Evolutionary conservation across 306 rosid species (phyloP).

Genomic region (Heteromeles arbutifolia): DNA sequence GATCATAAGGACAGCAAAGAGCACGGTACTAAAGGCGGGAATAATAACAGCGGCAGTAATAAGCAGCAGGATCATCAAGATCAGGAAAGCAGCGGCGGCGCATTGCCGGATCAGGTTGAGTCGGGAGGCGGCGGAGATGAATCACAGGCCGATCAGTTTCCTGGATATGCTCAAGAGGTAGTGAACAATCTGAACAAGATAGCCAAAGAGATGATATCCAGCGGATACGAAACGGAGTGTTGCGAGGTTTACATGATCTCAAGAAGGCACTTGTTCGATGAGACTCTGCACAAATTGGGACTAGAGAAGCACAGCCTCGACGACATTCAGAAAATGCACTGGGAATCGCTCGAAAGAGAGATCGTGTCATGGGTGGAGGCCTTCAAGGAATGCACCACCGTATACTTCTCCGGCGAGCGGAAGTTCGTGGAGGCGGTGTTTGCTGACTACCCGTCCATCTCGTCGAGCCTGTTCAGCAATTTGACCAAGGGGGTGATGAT

Average conservation of each 20-base stretch:
- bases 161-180: slow-evolving; percentile 35
- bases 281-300: slow-evolving; percentile 30
- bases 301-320: slow-evolving; percentile 35
- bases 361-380: slow-evolving; percentile 52
- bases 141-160: slow-evolving; percentile 15
- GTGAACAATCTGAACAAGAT: slow-evolving; percentile 40
- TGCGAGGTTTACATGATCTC: slow-evolving; percentile 32
- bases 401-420: slow-evolving; percentile 41
- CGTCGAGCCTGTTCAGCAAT: slow-evolving; percentile 26
- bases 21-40: slow-evolving; percentile 4
- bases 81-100: background rate
- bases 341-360: slow-evolving; percentile 57
- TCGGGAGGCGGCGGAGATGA: background rate
- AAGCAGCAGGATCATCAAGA: background rate
- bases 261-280: slow-evolving; percentile 41
- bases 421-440: slow-evolving; percentile 40
- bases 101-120: slow-evolving; percentile 15
- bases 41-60: slow-evolving; percentile 21
- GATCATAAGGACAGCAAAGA: slow-evolving; percentile 15
- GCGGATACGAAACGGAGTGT: slow-evolving; percentile 58
- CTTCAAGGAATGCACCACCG: slow-evolving; percentile 39
- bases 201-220: slow-evolving; percentile 39
- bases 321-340: slow-evolving; percentile 55
- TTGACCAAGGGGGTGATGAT: slow-evolving; percentile 32
- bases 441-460: slow-evolving; percentile 18